A percentile compares a stretch with the other conserved stretches of the same genome.
These are phyloP conservation scores for Boletus coccyginus DNA, from an alignment of 768 basidiomycete species.

Conservation along the genomic window DNA sequence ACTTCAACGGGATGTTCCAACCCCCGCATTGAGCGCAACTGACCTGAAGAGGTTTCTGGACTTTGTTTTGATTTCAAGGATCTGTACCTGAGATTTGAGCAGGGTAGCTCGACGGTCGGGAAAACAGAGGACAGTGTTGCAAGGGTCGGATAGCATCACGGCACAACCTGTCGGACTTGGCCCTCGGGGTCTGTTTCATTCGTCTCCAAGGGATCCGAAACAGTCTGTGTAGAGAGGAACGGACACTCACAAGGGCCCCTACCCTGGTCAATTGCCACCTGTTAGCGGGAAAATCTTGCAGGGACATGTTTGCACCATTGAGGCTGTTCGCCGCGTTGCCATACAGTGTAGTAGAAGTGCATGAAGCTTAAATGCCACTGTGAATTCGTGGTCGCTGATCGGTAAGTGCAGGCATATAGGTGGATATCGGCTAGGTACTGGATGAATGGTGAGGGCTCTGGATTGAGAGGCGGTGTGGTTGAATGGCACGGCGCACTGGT, in stretches of 20 bases:
- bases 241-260: background rate
- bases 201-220: background rate
- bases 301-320: background rate
- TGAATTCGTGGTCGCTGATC: too few relatives aligned
- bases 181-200: background rate
- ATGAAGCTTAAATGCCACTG: background rate
- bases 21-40: background rate
- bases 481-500: background rate
- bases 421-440: background rate
- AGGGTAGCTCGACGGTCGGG: too few relatives aligned
- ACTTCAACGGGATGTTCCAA: background rate
- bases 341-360: background rate
- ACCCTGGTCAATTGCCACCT: background rate
- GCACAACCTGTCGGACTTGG: background rate
- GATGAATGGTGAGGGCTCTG: background rate
- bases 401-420: background rate
- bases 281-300: background rate
- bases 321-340: background rate
- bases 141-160: background rate
- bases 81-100: too few relatives aligned
- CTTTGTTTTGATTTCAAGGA: background rate
- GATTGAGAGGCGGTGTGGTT: background rate
- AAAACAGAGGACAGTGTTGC: background rate
- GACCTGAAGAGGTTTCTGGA: background rate
- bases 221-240: constrained; percentile 26